A percentile compares a stretch with the other conserved stretches of the same genome.
Evolutionary conservation across 1,284 basidiomycete species (phyloP).

Genomic region (Moesziomyces sp.): DNA sequence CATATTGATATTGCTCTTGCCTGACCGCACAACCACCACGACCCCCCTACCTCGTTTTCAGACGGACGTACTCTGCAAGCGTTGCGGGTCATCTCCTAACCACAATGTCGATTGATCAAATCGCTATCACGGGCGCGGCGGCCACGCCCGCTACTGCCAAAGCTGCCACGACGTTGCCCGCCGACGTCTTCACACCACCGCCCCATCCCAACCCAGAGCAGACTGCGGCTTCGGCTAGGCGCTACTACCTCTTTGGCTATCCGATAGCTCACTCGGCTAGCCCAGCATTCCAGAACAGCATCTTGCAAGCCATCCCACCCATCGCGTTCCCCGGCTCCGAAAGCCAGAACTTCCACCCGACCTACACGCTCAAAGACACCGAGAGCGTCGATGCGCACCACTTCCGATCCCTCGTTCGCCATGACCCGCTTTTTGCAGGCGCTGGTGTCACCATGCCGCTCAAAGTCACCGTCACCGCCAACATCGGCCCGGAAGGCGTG

Average conservation of each 20-base stretch:
- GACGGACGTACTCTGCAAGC: too few species aligned
- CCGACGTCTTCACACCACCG: constrained; percentile 11
- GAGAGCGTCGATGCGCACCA: constrained; percentile 43
- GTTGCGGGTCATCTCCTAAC: too few species aligned
- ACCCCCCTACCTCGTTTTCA: too few species aligned
- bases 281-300: constrained; percentile 51
- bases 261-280: constrained; percentile 55
- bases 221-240: constrained; percentile 27
- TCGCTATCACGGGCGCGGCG: constrained; percentile 1
- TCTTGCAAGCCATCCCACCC: constrained; percentile 35
- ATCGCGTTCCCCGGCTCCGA: constrained; percentile 20
- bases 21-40: too few species aligned
- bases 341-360: constrained; percentile 22
- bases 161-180: not conserved
- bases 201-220: constrained; percentile 46
- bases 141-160: not conserved
- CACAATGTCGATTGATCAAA: not conserved
- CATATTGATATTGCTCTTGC: too few species aligned
- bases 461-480: constrained; percentile 45
- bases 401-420: constrained; percentile 25
- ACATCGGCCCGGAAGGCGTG: constrained; percentile 30
- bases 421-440: constrained; percentile 50
- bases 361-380: constrained; percentile 49
- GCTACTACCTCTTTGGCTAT: constrained; percentile 51
- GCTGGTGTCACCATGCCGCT: constrained; percentile 52